Percentiles rank a stretch among this genome's conserved stretches.
These are phyloP conservation scores for Ceratopteris richardii DNA, from an alignment of 75 land plant species.

Conservation along the genomic window DNA sequence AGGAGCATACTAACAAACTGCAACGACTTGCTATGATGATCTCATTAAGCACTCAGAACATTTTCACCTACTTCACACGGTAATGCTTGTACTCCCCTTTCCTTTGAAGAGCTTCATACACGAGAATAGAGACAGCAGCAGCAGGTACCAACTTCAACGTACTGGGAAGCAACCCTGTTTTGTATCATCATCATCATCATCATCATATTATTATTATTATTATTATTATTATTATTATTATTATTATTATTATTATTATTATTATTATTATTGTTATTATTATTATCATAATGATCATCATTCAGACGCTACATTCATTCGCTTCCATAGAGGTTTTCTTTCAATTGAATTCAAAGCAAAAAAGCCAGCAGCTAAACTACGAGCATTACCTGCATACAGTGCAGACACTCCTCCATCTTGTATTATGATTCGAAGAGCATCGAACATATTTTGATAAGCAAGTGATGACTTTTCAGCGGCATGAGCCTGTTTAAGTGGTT, in stretches of 20 bases:
- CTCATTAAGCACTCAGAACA: too few species aligned
- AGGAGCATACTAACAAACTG: too few species aligned
- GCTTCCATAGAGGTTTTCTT: not conserved
- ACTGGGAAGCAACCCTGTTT: slow-evolving; percentile 10
- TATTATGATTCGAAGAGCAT: slow-evolving; percentile 9
- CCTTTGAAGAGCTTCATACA: slow-evolving; percentile 13
- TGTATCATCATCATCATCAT: not conserved
- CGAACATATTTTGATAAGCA: slow-evolving; percentile 6
- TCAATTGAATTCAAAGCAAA: not conserved
- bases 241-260: too few species aligned
- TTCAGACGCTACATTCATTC: not conserved
- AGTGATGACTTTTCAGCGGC: slow-evolving; percentile 7
- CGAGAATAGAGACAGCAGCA: slow-evolving; percentile 13
- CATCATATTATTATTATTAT: not conserved
- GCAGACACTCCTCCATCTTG: slow-evolving; percentile 10
- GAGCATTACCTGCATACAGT: slow-evolving; percentile 15
- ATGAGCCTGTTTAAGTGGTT: slow-evolving; percentile 5
- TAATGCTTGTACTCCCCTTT: slow-evolving; percentile 7
- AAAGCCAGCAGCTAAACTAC: not conserved
- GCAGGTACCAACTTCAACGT: slow-evolving; percentile 15
- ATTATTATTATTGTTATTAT: too few species aligned
- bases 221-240: not conserved
- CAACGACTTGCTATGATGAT: too few species aligned
- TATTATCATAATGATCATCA: too few species aligned
- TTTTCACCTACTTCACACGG: too few species aligned